Evolutionary conservation across 192 early-diverging fungal genomes (phyloP), one percentile per base, ranked within the genome.

Genomic region (Coemansia erecta): DNA sequence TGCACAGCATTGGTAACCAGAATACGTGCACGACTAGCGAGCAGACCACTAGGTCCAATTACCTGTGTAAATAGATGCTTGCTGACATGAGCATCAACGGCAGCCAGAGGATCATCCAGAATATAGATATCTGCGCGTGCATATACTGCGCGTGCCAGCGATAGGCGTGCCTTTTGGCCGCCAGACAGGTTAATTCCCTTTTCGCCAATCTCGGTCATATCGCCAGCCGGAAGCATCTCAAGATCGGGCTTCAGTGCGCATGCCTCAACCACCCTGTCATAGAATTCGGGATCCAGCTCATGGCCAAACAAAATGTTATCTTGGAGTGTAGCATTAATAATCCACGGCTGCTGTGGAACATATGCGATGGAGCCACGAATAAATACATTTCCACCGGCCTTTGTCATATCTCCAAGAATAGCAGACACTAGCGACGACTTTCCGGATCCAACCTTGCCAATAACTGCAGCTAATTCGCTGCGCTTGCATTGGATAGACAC

Each of bases 291-390:
- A 54, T 87, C 75, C 37, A 74, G 80, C 12, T 56, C 57, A 23
- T 71, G 76, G 21, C 86, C 86, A 69, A 88, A 88, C 55, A 88
- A 48, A 56, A 88, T 86, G 67, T 88, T 88, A 54, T 85, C 84
- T 51, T 75, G 72, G 44, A 88, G 66, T 6, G 85, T 83, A 9
- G 81, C 84, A 57, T 86, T 87, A 63, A 86, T 80, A 46, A 88
- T 86, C 86, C 86, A 87, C 15, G 86, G 72, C 47, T 80, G 77
- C 72, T 87, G 86, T 6, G 86, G 73, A 15, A 78, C 80, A 56
- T 83, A 87, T 3, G 85, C 84, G 24, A 85, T 35, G 21, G 40
- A 53, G 41, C 81, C 81, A 6, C 61, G 49, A 2, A 58, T 28
- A 0, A 23, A 28, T 13, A 81, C 70, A 3, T 18, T 41, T 11